Base-by-base conservation (phyloP, 192 early-diverging fungal species). In the Linnemannia hyalina region DNA sequence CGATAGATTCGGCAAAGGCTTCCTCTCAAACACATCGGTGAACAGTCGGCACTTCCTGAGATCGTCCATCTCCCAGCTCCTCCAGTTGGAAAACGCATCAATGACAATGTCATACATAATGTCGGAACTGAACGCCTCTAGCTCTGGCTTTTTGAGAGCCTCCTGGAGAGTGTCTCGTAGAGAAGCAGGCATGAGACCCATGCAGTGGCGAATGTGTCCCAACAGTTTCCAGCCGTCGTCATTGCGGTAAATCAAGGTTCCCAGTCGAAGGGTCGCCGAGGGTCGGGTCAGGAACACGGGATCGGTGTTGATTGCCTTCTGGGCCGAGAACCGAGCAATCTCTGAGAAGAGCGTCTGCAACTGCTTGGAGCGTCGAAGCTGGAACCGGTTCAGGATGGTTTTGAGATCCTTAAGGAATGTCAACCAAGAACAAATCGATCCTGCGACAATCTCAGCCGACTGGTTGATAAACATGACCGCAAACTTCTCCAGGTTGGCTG, bases 191-290 rank as follows among this genome's bases (percentile, higher is more conserved):
- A 93, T 92, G 15, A 71, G 57, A 23, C 89, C 80, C 69, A 91
- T 87, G 75, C 92, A 93, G 77, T 94, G 92, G 36, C 95, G 80
- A 71, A 96, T 88, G 73, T 94, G 93, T 18, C 88, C 88, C 10
- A 97, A 70, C 5, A 97, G 74, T 75, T 95, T 97, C 96, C 96
- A 97, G 32, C 94, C 94, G 55, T 90, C 90, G 79, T 97, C 94
- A 35, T 88, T 89, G 73, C 95, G 92, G 78, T 93, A 91, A 73
- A 90, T 89, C 40, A 90, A 81, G 11, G 92, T 89, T 16, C 94
- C 94, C 6, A 96, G 73, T 52, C 93, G 72, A 78, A 95, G 91
- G 22, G 95, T 86, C 35, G 89, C 88, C 6, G 93, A 94, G 6
- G 95, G 94, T 22, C 89, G 74, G 0, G 93, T 92, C 70, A 97